These are phyloP conservation scores for Thalassia testudinum DNA, from an alignment of 116 monocot genomes.

Conservation along the genomic window DNA sequence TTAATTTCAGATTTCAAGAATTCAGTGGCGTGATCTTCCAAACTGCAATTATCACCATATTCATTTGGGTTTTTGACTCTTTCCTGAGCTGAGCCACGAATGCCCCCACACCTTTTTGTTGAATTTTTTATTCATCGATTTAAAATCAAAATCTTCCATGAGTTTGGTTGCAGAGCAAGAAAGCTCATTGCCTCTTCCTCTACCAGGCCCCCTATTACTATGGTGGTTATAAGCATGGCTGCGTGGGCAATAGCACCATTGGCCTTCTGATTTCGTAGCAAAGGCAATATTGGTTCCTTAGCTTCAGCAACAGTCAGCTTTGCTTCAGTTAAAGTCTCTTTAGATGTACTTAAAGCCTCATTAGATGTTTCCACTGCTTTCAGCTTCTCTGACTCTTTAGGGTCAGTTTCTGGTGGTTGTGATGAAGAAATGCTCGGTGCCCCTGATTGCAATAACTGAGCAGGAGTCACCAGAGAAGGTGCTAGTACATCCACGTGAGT, in stretches of 20 bases:
- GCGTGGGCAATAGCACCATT: no score
- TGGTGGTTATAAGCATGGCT: no score
- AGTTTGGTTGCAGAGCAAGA: conserved; percentile 29
- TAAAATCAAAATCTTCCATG: conserved; percentile 86
- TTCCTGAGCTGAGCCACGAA: conserved; percentile 19
- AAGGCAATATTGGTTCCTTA: conserved; percentile 52
- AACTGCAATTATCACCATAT: conserved; percentile 18
- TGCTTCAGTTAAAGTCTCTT: conserved; percentile 2
- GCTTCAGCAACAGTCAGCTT: conserved; percentile 10
- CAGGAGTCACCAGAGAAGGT: conserved; percentile 38
- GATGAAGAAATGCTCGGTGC: conserved; percentile 25
- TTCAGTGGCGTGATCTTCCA: conserved; percentile 20
- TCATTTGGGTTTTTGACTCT: conserved; percentile 30
- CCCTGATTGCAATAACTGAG: conserved; percentile 35
- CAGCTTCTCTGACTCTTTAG: conserved; percentile 19
- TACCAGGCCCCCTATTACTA: no score
- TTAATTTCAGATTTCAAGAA: conserved; percentile 9
- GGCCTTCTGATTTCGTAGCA: conserved; percentile 28
- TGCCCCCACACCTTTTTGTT: conserved; percentile 93
- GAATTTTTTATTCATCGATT: conserved; percentile 89
- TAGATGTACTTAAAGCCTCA: conserved; percentile 12
- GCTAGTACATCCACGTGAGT: conserved; percentile 23
- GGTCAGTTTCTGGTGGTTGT: conserved; percentile 15
- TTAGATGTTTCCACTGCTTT: conserved; percentile 15
- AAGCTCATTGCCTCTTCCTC: no score